These are phyloP conservation scores for Edaphochlamys debaryana DNA, from an alignment of 139 green algal genomes.

Conservation along the genomic window DNA sequence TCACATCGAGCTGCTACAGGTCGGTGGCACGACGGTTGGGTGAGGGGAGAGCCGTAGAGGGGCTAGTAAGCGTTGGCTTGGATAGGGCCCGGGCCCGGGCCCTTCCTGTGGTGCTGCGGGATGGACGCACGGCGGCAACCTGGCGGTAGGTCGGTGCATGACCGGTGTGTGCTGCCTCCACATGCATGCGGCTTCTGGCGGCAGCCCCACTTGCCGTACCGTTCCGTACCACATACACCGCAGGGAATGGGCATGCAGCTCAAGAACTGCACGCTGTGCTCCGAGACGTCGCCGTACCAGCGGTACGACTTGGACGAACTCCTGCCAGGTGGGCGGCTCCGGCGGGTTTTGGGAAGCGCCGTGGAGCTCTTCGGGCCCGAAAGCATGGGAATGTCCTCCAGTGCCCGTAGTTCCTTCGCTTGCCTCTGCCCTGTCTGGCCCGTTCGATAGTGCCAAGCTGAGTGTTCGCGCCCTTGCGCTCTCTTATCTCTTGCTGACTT, in stretches of 20 bases:
- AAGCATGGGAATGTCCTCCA: not conserved
- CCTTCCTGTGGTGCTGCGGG: too few species aligned
- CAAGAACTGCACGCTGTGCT: not conserved
- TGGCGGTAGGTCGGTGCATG: too few species aligned
- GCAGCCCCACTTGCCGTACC: too few species aligned
- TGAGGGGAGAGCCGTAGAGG: too few species aligned
- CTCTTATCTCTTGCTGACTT: not conserved
- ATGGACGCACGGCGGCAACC: too few species aligned
- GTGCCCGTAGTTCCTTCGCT: too few species aligned
- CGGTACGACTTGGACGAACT: slow-evolving; percentile 23
- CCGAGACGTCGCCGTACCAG: slow-evolving; percentile 26
- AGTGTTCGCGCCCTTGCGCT: not conserved
- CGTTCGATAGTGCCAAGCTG: too few species aligned
- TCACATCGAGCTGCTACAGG: not conserved
- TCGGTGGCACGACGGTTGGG: not conserved
- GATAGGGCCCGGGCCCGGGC: too few species aligned
- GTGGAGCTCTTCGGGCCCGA: not conserved
- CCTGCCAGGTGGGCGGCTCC: not conserved
- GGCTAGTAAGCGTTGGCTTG: too few species aligned
- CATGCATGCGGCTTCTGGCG: too few species aligned
- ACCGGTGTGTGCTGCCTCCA: too few species aligned
- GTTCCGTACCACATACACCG: not conserved
- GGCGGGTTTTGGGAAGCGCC: not conserved
- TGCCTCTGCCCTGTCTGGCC: too few species aligned
- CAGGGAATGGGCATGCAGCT: slow-evolving; percentile 25